These are phyloP conservation scores for Thalassia testudinum DNA, from an alignment of 116 monocot species.

Conservation along the genomic window DNA sequence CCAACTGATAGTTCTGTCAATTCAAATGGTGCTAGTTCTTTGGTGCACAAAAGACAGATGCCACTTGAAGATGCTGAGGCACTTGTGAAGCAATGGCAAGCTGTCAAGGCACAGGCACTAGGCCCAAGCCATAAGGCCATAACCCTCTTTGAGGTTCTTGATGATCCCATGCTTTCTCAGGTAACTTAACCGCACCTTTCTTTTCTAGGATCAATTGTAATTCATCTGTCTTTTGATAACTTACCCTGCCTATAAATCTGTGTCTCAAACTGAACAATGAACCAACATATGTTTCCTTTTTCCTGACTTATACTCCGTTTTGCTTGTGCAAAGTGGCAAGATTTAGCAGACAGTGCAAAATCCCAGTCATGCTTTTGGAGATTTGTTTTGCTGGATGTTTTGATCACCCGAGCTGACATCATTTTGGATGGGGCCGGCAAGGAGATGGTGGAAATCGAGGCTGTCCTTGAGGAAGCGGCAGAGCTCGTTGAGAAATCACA, in stretches of 20 bases:
- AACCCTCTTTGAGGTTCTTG: constrained; percentile 56
- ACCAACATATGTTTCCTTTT: no score
- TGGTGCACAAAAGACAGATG: constrained; percentile 35
- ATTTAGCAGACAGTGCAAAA: constrained; percentile 58
- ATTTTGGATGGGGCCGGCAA: constrained; percentile 30
- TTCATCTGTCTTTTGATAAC: not conserved
- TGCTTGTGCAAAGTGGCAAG: constrained; percentile 97
- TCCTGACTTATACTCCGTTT: not conserved
- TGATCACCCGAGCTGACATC: constrained; percentile 63
- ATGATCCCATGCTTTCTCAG: constrained; percentile 81
- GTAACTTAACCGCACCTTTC: constrained; percentile 14
- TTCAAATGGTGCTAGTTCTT: constrained; percentile 8
- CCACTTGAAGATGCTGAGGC: constrained; percentile 70
- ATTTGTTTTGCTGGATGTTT: constrained; percentile 71
- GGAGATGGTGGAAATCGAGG: constrained; percentile 82
- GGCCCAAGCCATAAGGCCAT: constrained; percentile 55
- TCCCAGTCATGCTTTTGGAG: constrained; percentile 75
- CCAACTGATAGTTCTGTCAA: constrained; percentile 15
- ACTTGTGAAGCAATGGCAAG: constrained; percentile 79
- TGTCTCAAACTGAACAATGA: no score
- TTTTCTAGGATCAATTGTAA: not conserved
- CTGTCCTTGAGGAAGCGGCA: constrained; percentile 85
- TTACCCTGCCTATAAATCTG: not conserved
- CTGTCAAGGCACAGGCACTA: constrained; percentile 71
- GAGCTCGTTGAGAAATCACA: constrained; percentile 72